Percentiles rank a stretch among this genome's conserved stretches.
Conservation (phyloP, 169 alveolate genomes). For the Eimeria praecox region DNA sequence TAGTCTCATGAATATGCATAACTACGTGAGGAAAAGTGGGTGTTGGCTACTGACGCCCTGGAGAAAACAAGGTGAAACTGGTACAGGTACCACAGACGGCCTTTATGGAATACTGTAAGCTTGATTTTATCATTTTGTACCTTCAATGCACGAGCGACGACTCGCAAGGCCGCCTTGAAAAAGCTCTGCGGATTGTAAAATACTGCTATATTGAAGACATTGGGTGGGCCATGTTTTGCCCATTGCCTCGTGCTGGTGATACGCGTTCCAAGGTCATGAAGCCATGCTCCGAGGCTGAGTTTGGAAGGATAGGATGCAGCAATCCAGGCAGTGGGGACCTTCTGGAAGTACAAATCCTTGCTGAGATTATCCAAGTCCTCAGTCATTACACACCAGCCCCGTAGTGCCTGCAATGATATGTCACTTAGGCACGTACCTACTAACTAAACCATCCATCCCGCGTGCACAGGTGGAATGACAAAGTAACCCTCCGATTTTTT, state of each 20-base stretch:
- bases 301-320: slow-evolving; percentile 42
- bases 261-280: slow-evolving; percentile 54
- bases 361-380: slow-evolving; percentile 60
- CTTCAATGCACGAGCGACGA: slow-evolving; percentile 20
- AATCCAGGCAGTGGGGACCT: slow-evolving; percentile 75
- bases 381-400: slow-evolving; percentile 67
- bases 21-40: background rate
- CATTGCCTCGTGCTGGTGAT: slow-evolving; percentile 46
- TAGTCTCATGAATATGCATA: background rate
- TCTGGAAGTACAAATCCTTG: slow-evolving; percentile 40
- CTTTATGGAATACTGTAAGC: background rate
- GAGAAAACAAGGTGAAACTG: background rate
- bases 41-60: background rate
- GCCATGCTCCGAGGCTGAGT: slow-evolving; percentile 67
- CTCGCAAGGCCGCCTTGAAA: slow-evolving; percentile 29
- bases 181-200: slow-evolving; percentile 63
- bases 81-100: background rate
- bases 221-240: slow-evolving; percentile 62
- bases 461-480: background rate
- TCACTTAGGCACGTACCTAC: background rate
- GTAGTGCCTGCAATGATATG: slow-evolving; percentile 40
- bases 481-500: background rate
- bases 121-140: background rate
- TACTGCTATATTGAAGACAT: slow-evolving; percentile 53
- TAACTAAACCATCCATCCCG: too few relatives aligned